Base-by-base conservation (phyloP, 257 asterid species). In the Leptodermis oblonga region DNA sequence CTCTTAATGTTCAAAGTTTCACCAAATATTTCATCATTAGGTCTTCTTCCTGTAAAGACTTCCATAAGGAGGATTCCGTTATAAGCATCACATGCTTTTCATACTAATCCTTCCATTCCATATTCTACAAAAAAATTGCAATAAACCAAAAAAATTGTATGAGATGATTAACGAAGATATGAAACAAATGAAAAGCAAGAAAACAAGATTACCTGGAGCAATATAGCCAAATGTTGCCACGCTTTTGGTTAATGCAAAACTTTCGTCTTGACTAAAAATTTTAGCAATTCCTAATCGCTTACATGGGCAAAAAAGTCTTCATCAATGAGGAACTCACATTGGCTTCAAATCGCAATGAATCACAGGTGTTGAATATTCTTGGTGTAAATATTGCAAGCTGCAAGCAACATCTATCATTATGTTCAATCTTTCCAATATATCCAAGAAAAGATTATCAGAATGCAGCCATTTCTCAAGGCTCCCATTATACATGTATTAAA, bases 221-320 rank as follows among this genome's bases (percentile, higher is more conserved):
- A 65, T 58, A 25, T 73, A 73, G 4, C 63, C 68, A 62, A 48
- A 9, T 7, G 72, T 73, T 1, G 72, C 73, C 0, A 73, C 5
- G 0, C 73, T 67, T 7, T 15, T 59, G 1, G 77, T 73, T 17
- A 42, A 52, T 45, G 7, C 30, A 20, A 31, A 5, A 25, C 68
- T 54, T 13, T 73, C 62, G 13, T 64, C 76, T 41, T 31, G 13
- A 3, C 31, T 43, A 30, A 72, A 20, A n/a, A 73, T 34, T 2
- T 73, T 73, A 1, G 77, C 41, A 34, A 73, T 67, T 49, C 77
- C 77, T 18, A 73, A 67, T 73, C 77, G 20, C 68, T 73, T 14
- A 73, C 73, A 23, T 23, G 61, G 12, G 69, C 75, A 33, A 41
- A 14, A 62, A 71, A 20, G 31, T 45, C 25, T 61, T 73, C 63